Percentiles rank a stretch among this genome's conserved stretches.
phyloP scores from a whole-genome alignment of 176 grass and related monocot species.

The Phoenix roebelenii region DNA sequence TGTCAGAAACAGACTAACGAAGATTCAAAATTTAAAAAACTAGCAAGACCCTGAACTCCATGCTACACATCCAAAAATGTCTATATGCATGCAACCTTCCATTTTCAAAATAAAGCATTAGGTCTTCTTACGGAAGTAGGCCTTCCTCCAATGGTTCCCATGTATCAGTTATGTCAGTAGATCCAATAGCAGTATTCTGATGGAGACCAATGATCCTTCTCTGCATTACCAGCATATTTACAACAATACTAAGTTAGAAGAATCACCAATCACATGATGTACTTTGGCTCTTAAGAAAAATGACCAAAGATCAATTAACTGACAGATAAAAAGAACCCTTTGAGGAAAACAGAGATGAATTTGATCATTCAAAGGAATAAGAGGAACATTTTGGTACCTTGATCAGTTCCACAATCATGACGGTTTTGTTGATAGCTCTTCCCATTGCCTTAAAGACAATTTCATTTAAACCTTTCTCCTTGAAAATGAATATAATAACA shows the following conservation, averaged over 20 bases:
- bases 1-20: not conserved
- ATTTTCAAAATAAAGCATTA: conserved; percentile 4
- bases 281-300: no score
- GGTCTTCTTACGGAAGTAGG: conserved; percentile 72
- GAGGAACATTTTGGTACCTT: conserved; percentile 43
- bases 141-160: conserved; percentile 99
- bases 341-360: no score
- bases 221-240: conserved; percentile 24
- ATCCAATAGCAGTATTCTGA: conserved; percentile 67
- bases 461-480: conserved; percentile 92
- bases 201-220: conserved; percentile 97
- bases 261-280: no score
- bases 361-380: no score
- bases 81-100: not conserved
- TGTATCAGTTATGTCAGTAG: conserved; percentile 95
- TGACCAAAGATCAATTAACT: no score
- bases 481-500: not conserved
- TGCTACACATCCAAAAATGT: not conserved
- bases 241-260: not conserved
- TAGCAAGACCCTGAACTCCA: not conserved
- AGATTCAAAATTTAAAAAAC: conserved; percentile 6
- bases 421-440: conserved; percentile 97
- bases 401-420: conserved; percentile 93
- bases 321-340: no score
- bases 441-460: conserved; percentile 98